Evolutionary conservation across 179 eudicot genomes (phyloP).

Genomic region (Silene vulgaris): DNA sequence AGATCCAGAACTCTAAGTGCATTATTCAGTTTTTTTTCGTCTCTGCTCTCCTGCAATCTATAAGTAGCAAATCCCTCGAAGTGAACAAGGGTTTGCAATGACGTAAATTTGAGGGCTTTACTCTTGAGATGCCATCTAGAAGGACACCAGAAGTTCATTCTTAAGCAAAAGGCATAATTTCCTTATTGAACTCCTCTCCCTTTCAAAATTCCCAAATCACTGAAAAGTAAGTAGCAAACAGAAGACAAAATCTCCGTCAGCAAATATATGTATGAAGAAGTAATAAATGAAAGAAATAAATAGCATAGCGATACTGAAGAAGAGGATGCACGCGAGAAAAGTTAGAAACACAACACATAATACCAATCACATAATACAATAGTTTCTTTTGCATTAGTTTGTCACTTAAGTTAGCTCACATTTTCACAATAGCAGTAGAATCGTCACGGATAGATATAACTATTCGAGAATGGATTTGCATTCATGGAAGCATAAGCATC

Average conservation of each 20-base stretch:
- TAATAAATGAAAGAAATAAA: neutral
- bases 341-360: neutral
- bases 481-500: neutral
- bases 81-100: slow-evolving; percentile 15
- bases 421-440: neutral
- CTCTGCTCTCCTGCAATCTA: slow-evolving; percentile 18
- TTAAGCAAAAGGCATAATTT: slow-evolving; percentile 3
- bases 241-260: neutral
- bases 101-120: slow-evolving; percentile 5
- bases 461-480: neutral
- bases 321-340: neutral
- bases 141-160: slow-evolving; percentile 25
- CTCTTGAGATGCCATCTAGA: slow-evolving; percentile 16
- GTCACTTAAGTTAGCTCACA: neutral
- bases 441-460: neutral
- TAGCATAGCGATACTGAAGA: neutral
- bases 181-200: slow-evolving; percentile 13
- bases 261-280: neutral
- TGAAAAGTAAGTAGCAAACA: neutral
- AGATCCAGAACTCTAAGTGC: slow-evolving; percentile 33
- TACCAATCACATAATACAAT: no score
- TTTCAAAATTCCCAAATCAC: neutral
- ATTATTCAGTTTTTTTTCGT: slow-evolving; percentile 19
- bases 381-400: neutral
- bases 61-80: slow-evolving; percentile 23